Conservation (phyloP, 2,329 filamentous ascomycete species). For the Capronia coronata region DNA sequence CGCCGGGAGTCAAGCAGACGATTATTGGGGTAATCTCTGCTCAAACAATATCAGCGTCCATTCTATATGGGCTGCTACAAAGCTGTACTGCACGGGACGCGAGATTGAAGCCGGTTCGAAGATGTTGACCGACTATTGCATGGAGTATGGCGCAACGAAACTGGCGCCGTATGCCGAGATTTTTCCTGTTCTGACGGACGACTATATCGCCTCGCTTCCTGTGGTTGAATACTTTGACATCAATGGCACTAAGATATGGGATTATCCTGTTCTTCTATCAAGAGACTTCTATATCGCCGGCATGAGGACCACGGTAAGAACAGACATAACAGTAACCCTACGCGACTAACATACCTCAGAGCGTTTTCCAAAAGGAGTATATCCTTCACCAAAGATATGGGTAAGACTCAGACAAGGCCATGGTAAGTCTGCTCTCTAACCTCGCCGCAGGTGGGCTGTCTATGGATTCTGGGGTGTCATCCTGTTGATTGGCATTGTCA, state of each 20-base stretch:
- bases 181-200: conserved; percentile 30
- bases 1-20: neutral
- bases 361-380: conserved; percentile 29
- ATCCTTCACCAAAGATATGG: conserved; percentile 35
- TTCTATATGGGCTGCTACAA: conserved; percentile 36
- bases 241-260: conserved; percentile 18
- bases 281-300: conserved; percentile 30
- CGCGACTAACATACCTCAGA: conserved; percentile 1
- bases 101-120: conserved; percentile 27
- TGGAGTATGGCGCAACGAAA: conserved; percentile 30
- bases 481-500: conserved; percentile 33
- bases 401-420: conserved; percentile 23
- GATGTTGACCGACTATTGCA: conserved; percentile 10
- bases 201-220: conserved; percentile 33
- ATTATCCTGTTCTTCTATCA: conserved; percentile 33
- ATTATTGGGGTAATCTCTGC: conserved; percentile 26
- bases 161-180: conserved; percentile 25
- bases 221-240: conserved; percentile 33
- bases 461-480: conserved; percentile 40
- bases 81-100: conserved; percentile 30
- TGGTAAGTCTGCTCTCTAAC: neutral
- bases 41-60: conserved; percentile 32
- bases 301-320: conserved; percentile 34
- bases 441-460: conserved; percentile 28
- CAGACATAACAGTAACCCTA: neutral